Percentiles rank a stretch among this genome's conserved stretches.
These are phyloP conservation scores for Penicillium longicatenatum DNA, from an alignment of 495 filamentous ascomycete species.

Conservation along the genomic window DNA sequence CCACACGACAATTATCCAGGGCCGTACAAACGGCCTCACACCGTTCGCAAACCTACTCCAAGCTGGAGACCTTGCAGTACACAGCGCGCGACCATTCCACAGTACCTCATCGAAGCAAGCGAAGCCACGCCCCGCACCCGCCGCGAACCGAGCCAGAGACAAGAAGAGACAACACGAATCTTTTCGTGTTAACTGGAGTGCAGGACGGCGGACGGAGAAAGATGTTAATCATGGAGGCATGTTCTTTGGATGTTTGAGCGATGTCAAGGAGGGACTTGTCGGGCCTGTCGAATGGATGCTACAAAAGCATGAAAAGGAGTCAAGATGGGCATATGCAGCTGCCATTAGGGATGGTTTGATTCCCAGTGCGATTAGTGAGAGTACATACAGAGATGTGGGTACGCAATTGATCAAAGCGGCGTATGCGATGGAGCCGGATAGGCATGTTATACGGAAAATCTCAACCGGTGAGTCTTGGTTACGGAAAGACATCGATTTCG, in stretches of 20 bases:
- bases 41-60: slow-evolving; percentile 5
- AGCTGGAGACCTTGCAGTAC: slow-evolving; percentile 6
- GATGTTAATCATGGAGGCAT: background rate
- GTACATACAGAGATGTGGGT: slow-evolving; percentile 23
- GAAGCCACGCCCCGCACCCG: background rate
- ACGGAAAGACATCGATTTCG: background rate
- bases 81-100: slow-evolving; percentile 20
- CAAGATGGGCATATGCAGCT: slow-evolving; percentile 4
- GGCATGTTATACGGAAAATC: slow-evolving; percentile 21
- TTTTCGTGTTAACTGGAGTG: background rate
- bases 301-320: background rate
- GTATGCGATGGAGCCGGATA: slow-evolving; percentile 11
- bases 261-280: background rate
- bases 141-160: background rate
- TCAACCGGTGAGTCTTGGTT: slow-evolving; percentile 25
- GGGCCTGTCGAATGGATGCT: background rate
- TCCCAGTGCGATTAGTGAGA: slow-evolving; percentile 14
- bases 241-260: background rate
- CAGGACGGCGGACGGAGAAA: background rate
- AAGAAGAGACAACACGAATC: background rate
- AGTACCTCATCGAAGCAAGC: slow-evolving; percentile 7
- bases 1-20: background rate
- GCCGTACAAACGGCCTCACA: background rate
- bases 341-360: slow-evolving; percentile 3
- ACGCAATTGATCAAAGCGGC: slow-evolving; percentile 19